These are phyloP conservation scores for Populus hybrid DNA, from an alignment of 441 rosid species.

Conservation along the genomic window DNA sequence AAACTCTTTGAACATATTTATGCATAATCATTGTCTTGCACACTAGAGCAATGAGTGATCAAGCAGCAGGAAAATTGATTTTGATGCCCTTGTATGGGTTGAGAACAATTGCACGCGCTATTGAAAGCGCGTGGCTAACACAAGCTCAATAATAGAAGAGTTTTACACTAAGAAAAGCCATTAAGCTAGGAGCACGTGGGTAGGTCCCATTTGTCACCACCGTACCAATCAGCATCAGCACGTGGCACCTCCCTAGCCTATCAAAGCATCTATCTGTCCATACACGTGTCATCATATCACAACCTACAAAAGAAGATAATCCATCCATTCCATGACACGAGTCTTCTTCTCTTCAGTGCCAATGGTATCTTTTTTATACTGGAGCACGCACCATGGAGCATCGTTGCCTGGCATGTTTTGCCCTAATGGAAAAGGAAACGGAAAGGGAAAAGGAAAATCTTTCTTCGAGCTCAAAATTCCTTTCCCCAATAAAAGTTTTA, in stretches of 20 bases:
- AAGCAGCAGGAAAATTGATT: too few relatives aligned
- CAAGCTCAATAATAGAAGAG: background rate
- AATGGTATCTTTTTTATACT: background rate
- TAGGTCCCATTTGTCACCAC: conserved; percentile 7
- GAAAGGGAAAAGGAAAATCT: too few relatives aligned
- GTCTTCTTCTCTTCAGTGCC: background rate
- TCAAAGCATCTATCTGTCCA: conserved; percentile 2
- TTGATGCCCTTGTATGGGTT: background rate
- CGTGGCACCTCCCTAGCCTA: conserved; percentile 30
- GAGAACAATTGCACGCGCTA: background rate
- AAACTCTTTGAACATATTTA: too few relatives aligned
- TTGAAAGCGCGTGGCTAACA: background rate
- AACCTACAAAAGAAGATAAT: background rate
- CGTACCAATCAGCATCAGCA: background rate
- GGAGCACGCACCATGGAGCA: background rate
- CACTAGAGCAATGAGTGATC: too few relatives aligned
- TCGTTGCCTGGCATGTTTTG: background rate
- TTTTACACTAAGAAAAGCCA: conserved; percentile 15
- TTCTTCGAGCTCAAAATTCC: too few relatives aligned
- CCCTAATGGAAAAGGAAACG: too few relatives aligned
- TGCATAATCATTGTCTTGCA: too few relatives aligned
- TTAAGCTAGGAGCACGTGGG: conserved; percentile 21
- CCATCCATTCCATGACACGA: conserved; percentile 5
- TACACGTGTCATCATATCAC: conserved; percentile 14
- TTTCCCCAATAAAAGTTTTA: too few relatives aligned